Conservation (phyloP, 108 stramenopile species). For the Heterococcus sp. region DNA sequence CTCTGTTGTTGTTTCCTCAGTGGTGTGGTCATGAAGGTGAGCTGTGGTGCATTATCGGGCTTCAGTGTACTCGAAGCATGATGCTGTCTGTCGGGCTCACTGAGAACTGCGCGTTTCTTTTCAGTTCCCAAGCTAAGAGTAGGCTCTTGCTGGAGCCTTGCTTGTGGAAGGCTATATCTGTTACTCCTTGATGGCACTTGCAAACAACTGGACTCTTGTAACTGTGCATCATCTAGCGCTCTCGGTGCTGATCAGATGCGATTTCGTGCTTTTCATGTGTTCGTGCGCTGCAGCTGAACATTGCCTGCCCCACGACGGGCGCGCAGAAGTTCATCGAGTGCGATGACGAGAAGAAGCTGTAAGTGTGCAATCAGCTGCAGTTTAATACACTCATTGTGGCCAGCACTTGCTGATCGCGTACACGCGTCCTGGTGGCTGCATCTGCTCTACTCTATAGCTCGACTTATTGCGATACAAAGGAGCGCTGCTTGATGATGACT, state of each 20-base stretch:
- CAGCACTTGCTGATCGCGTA: neutral
- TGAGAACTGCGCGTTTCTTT: neutral
- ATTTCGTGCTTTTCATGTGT: neutral
- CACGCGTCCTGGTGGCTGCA: neutral
- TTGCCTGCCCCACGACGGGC: conserved; percentile 92
- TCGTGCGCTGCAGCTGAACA: conserved; percentile 81
- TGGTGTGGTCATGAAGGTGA: no score
- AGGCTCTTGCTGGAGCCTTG: neutral
- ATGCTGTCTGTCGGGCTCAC: neutral
- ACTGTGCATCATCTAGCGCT: neutral
- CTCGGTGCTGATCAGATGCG: neutral
- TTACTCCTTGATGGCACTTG: no score
- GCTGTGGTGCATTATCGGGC: neutral
- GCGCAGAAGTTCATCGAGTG: conserved; percentile 96
- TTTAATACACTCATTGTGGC: neutral
- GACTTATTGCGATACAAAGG: no score
- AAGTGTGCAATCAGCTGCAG: conserved; percentile 11
- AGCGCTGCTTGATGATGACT: no score
- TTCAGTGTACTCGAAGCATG: neutral
- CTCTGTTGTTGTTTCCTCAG: no score
- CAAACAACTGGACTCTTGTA: neutral
- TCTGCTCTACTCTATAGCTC: neutral
- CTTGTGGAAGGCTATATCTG: no score
- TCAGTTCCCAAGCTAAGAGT: neutral
- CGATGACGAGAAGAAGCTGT: conserved; percentile 96